Evolutionary conservation across 495 filamentous ascomycete genomes (phyloP).

Genomic region (Ramalina peruviana): DNA sequence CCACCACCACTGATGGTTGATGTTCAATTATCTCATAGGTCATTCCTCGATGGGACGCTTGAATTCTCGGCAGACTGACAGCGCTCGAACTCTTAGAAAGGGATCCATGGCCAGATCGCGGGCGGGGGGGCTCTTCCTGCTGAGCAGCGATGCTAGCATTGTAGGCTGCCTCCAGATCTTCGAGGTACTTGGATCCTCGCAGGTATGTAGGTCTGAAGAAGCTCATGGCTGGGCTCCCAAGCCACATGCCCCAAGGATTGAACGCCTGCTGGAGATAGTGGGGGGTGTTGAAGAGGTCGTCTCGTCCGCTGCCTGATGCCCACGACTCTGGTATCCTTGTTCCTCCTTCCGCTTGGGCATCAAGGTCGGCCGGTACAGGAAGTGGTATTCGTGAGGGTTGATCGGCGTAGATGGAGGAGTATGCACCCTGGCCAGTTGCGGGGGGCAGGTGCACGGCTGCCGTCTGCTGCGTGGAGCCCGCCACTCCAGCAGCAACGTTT

Average conservation of each 20-base stretch:
- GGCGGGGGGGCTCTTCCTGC: conserved; percentile 28
- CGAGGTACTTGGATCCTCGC: conserved; percentile 58
- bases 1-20: conserved; percentile 34
- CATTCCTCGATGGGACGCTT: conserved; percentile 65
- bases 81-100: conserved; percentile 51
- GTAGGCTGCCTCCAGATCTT: conserved; percentile 55
- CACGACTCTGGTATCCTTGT: conserved; percentile 24
- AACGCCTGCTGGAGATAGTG: conserved; percentile 11
- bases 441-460: conserved; percentile 31
- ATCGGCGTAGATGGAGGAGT: conserved; percentile 22
- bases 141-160: conserved; percentile 44
- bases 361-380: conserved; percentile 13
- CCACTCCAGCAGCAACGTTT: conserved; percentile 55
- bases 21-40: conserved; percentile 80
- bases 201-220: conserved; percentile 80
- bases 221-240: background rate
- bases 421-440: conserved; percentile 27
- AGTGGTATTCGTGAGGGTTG: conserved; percentile 21
- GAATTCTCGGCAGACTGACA: conserved; percentile 49
- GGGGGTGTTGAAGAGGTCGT: conserved; percentile 22
- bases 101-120: conserved; percentile 30
- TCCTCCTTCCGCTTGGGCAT: conserved; percentile 25
- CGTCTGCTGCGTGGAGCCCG: conserved; percentile 24
- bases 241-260: conserved; percentile 1
- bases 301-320: conserved; percentile 21